Base-by-base conservation (phyloP, 2,329 filamentous ascomycete species). In the Venturia asperata region DNA sequence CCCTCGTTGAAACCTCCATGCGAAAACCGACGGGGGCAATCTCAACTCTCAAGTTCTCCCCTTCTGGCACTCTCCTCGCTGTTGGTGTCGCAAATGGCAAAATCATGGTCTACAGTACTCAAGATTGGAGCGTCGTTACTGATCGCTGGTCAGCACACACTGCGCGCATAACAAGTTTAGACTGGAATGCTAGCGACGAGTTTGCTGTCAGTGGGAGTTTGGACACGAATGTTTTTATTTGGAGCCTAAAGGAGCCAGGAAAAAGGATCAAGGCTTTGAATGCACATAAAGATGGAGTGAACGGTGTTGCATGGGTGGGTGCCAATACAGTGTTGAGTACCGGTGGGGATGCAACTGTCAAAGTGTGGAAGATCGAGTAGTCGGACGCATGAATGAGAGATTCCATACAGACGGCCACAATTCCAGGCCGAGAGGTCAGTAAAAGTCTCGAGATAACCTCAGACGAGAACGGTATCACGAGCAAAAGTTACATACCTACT, bases 251-350 rank as follows among this genome's bases (percentile, higher is more conserved):
- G 55, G 90, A 91, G 73, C 93, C 93, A 0, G 92, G 91, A 2
- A 90, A 90, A 76, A 84, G 93, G 70, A 84, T 95, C 70, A 93
- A 94, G 79, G 88, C 87, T 17, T 78, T 86, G 27, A 96, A 96
- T 73, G 92, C 93, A 62, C 94, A 99, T 79, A 97, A 97, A 78
- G 94, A 97, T 73, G 94, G 94, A 11, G 92, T 97, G 21, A 91
- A 89, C 70, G 93, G 90, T 19, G 88, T 97, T 19, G 83, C 83
- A 15, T 99, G 93, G 92, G 82, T 90, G 81, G 70, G 70, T 66
- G 81, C 66, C 76, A 69, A 68, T 7, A 90, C 84, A 77, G 82
- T 97, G 62, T 86, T 90, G 11, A 95, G 88, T 70, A 85, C 86
- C 5, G 94, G 94, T 58, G 90, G 87, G 13, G 94, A 99, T 82